phyloP scores from a whole-genome alignment of 352 stramenopile genomes.

The Phytophthora pluvialis region DNA sequence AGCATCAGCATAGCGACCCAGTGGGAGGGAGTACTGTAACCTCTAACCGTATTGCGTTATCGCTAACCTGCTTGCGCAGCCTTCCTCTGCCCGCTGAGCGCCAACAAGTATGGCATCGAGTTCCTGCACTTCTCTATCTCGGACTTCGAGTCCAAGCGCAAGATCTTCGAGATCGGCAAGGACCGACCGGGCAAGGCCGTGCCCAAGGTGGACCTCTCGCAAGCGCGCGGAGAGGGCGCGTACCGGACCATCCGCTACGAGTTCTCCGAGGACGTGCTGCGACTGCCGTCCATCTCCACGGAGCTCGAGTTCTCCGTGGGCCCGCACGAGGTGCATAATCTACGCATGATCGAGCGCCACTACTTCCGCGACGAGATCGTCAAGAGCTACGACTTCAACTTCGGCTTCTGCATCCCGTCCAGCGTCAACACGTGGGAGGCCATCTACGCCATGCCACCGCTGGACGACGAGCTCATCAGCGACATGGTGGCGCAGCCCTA shows the following conservation, averaged over 20 bases:
- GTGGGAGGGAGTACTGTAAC: not conserved
- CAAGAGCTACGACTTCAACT: slow-evolving; percentile 97
- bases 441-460: slow-evolving; percentile 93
- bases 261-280: slow-evolving; percentile 94
- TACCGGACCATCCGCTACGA: slow-evolving; percentile 96
- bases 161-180: slow-evolving; percentile 94
- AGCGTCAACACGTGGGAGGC: slow-evolving; percentile 97
- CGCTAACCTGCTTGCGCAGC: slow-evolving; percentile 35
- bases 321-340: slow-evolving; percentile 86
- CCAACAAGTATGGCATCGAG: slow-evolving; percentile 96
- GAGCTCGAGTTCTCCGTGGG: slow-evolving; percentile 95
- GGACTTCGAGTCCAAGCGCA: slow-evolving; percentile 95
- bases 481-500: slow-evolving; percentile 95
- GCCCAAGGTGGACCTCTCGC: slow-evolving; percentile 85
- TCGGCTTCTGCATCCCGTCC: slow-evolving; percentile 96
- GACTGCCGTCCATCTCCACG: slow-evolving; percentile 89
- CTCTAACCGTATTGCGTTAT: slow-evolving; percentile 18
- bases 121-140: slow-evolving; percentile 96
- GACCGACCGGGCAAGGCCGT: slow-evolving; percentile 68
- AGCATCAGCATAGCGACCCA: not conserved
- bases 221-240: slow-evolving; percentile 88
- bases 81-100: slow-evolving; percentile 94
- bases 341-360: slow-evolving; percentile 97
- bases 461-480: slow-evolving; percentile 94
- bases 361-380: slow-evolving; percentile 96